Conservation (phyloP, 1,284 basidiomycete species). For the Leccinum glutinopallens region DNA sequence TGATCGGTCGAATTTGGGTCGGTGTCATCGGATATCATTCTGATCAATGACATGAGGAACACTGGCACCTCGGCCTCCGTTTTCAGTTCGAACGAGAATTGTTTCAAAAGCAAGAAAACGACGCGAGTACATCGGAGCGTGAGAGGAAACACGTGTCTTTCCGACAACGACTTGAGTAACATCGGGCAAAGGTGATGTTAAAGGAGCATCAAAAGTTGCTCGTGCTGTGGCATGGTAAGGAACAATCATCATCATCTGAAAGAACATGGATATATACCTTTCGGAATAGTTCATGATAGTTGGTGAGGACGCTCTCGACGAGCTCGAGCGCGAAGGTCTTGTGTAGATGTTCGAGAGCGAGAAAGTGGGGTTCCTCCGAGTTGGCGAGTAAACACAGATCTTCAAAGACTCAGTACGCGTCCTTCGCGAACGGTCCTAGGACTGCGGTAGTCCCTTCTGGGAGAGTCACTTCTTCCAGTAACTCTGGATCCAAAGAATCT, state of each 20-base stretch:
- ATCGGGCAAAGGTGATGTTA: slow-evolving; percentile 90
- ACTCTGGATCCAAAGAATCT: slow-evolving; percentile 38
- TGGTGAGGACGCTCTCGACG: slow-evolving; percentile 95
- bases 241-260: neutral
- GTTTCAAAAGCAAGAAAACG: slow-evolving; percentile 90
- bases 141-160: slow-evolving; percentile 84
- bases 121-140: slow-evolving; percentile 91
- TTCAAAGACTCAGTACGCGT: slow-evolving; percentile 88
- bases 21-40: slow-evolving; percentile 72
- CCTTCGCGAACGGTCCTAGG: slow-evolving; percentile 80
- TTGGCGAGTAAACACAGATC: slow-evolving; percentile 86
- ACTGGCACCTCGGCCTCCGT: slow-evolving; percentile 72
- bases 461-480: slow-evolving; percentile 51
- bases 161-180: slow-evolving; percentile 82
- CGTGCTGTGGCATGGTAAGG: slow-evolving; percentile 52
- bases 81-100: slow-evolving; percentile 82
- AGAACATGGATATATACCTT: slow-evolving; percentile 44
- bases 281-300: slow-evolving; percentile 88
- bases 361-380: slow-evolving; percentile 79
- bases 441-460: slow-evolving; percentile 62
- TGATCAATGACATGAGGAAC: slow-evolving; percentile 82
- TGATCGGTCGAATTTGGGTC: slow-evolving; percentile 41
- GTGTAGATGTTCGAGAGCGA: slow-evolving; percentile 84
- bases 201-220: slow-evolving; percentile 83
- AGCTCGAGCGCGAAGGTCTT: slow-evolving; percentile 95